Percentiles rank a stretch among this genome's conserved stretches.
Conservation (phyloP, 495 filamentous ascomycete genomes). For the Tuber microsphaerosporum region DNA sequence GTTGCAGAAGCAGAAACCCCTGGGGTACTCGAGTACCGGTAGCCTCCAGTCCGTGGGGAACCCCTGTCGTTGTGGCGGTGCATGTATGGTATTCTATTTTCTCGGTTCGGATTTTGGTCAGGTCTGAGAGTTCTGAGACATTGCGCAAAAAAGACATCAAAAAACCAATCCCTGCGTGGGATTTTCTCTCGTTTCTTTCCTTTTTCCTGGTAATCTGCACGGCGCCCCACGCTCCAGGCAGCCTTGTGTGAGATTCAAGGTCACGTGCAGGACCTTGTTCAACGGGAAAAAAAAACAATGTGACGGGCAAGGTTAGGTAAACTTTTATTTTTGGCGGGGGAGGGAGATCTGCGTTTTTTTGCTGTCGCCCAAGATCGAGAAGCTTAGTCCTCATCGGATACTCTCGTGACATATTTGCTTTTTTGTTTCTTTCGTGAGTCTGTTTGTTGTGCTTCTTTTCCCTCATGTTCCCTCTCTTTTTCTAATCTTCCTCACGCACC, state of each 20-base stretch:
- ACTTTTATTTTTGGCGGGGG: neutral
- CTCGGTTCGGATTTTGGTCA: neutral
- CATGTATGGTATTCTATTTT: neutral
- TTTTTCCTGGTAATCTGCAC: neutral
- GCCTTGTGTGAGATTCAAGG: neutral
- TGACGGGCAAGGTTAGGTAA: neutral
- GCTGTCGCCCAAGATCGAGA: neutral
- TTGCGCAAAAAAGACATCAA: neutral
- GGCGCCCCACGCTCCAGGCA: neutral
- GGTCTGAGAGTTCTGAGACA: conserved; percentile 1
- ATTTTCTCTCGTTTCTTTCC: neutral
- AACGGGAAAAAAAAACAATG: neutral
- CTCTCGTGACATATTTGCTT: neutral
- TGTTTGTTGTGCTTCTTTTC: neutral
- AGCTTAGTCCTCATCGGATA: neutral
- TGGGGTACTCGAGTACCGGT: no score
- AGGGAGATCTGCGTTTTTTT: neutral
- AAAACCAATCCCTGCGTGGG: neutral
- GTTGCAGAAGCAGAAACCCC: no score
- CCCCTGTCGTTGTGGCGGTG: neutral
- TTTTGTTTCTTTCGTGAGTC: neutral
- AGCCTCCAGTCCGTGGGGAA: no score
- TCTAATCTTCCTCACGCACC: neutral
- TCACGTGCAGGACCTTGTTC: neutral
- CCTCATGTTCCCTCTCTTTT: neutral